Conservation (phyloP, 192 early-diverging fungal species). For the Chytriomyces confervae region DNA sequence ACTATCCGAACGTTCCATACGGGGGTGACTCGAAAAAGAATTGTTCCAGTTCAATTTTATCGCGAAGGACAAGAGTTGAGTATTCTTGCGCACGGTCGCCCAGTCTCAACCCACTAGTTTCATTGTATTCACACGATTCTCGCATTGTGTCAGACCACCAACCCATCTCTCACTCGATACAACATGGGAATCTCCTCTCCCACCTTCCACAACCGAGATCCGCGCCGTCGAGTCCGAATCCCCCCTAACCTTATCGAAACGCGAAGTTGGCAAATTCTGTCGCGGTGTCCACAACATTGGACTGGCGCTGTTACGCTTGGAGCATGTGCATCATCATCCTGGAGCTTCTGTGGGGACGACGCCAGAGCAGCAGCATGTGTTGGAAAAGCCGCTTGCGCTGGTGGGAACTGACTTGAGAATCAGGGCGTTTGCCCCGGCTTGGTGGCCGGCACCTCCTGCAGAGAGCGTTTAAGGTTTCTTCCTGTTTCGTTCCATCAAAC, state of each 20-base stretch:
- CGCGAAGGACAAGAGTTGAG: constrained; percentile 43
- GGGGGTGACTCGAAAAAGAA: constrained; percentile 89
- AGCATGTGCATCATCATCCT: constrained; percentile 45
- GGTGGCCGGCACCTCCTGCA: constrained; percentile 30
- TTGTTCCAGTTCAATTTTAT: constrained; percentile 80
- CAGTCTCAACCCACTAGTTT: no score
- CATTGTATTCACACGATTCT: neutral
- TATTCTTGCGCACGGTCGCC: neutral
- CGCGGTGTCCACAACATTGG: constrained; percentile 78
- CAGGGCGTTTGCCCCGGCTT: constrained; percentile 37
- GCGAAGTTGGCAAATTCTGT: constrained; percentile 67
- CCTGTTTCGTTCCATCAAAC: no score
- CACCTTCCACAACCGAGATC: constrained; percentile 43
- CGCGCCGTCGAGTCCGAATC: constrained; percentile 2
- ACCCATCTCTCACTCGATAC: constrained; percentile 43
- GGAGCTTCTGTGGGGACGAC: no score
- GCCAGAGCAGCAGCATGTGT: neutral
- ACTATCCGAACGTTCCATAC: constrained; percentile 96
- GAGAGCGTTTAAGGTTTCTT: neutral
- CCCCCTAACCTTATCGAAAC: constrained; percentile 14
- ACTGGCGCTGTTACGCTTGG: constrained; percentile 85
- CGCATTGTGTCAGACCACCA: constrained; percentile 47
- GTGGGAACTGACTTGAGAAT: constrained; percentile 26
- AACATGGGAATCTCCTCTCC: constrained; percentile 23
- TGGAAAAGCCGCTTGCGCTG: neutral